Conservation (phyloP, 2,329 filamentous ascomycete genomes). For the Curvularia lunata region DNA sequence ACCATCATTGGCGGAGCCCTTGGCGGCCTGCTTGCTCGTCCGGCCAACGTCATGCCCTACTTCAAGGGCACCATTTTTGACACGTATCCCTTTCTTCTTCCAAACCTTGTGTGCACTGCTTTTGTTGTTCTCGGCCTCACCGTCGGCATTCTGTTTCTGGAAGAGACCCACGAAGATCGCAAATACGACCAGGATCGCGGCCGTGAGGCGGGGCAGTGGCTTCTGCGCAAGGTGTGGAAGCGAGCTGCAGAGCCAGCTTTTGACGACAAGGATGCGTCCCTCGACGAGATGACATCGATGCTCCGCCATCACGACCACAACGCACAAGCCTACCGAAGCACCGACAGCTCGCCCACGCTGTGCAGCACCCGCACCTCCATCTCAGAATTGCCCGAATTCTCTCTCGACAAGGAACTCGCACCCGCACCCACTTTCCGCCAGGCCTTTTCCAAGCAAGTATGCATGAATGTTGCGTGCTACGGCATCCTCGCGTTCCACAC, state of each 20-base stretch:
- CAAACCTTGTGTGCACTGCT: conserved; percentile 87
- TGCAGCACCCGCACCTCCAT: conserved; percentile 42
- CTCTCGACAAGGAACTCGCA: conserved; percentile 36
- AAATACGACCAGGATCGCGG: conserved; percentile 78
- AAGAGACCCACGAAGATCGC: conserved; percentile 89
- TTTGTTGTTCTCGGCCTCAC: conserved; percentile 77
- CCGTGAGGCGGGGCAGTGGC: conserved; percentile 74
- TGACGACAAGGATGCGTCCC: conserved; percentile 53
- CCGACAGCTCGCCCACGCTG: conserved; percentile 61
- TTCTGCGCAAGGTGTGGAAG: conserved; percentile 55
- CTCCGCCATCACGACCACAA: conserved; percentile 55
- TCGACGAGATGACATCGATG: conserved; percentile 67
- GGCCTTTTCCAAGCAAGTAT: conserved; percentile 82
- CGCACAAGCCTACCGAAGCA: conserved; percentile 68
- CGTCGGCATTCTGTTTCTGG: conserved; percentile 83
- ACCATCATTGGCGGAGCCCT: conserved; percentile 93
- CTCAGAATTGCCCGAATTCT: conserved; percentile 45
- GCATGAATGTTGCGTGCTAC: conserved; percentile 87
- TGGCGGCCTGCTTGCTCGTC: conserved; percentile 86
- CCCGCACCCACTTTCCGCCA: conserved; percentile 50
- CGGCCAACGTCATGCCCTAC: conserved; percentile 81
- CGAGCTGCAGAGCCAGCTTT: conserved; percentile 38
- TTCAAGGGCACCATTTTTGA: conserved; percentile 85
- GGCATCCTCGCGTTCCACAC: conserved; percentile 96
- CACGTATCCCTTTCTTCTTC: conserved; percentile 84